A percentile compares a stretch with the other conserved stretches of the same genome.
phyloP scores from a whole-genome alignment of 257 asterid genomes.

The Solanum chmielewskii region DNA sequence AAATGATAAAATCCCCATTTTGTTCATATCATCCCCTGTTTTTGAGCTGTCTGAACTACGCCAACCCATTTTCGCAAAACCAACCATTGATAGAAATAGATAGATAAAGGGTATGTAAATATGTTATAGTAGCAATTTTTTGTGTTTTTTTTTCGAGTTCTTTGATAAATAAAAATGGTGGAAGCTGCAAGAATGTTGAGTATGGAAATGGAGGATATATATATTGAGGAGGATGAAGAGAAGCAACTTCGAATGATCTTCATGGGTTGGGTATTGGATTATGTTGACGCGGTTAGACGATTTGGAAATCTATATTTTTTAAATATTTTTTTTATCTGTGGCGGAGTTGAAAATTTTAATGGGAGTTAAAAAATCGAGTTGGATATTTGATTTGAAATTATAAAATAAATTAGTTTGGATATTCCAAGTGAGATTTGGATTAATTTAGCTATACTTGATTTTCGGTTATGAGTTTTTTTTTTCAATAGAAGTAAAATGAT shows the following conservation, averaged over 20 bases:
- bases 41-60: not conserved
- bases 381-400: not conserved
- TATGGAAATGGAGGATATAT: not conserved
- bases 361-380: not conserved
- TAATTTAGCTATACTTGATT: not conserved
- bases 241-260: not conserved
- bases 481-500: too few species aligned
- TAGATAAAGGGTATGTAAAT: not conserved
- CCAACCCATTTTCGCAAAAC: slow-evolving; percentile 29
- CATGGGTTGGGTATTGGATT: not conserved
- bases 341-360: not conserved
- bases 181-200: not conserved
- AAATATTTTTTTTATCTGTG: too few species aligned
- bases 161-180: not conserved
- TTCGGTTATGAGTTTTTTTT: not conserved
- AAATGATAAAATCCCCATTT: slow-evolving; percentile 55
- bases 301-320: not conserved
- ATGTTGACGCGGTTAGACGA: slow-evolving; percentile 6
- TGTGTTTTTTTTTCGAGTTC: not conserved
- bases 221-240: not conserved
- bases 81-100: slow-evolving; percentile 17
- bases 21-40: not conserved
- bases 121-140: not conserved
- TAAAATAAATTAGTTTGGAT: not conserved
- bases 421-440: not conserved